phyloP scores from a whole-genome alignment of 495 filamentous ascomycete species.

The Podospora sp. region DNA sequence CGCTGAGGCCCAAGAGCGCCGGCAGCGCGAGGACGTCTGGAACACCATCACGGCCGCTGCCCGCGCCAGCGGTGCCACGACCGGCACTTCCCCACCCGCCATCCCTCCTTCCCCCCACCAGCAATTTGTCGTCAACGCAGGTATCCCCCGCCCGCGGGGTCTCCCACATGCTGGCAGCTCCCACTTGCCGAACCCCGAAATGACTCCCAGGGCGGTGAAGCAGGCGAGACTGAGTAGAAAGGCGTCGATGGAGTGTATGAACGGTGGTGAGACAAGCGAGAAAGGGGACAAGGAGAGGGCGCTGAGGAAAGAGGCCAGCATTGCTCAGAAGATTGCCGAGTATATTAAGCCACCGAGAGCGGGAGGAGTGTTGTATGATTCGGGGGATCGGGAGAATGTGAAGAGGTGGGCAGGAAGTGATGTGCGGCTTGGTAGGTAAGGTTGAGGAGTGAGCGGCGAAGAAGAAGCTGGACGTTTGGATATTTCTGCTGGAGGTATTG shows the following conservation, averaged over 20 bases:
- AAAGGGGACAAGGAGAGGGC: conserved; percentile 18
- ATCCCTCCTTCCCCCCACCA: background rate
- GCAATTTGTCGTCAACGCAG: background rate
- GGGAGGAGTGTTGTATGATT: background rate
- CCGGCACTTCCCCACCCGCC: background rate
- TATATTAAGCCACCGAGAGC: conserved; percentile 34
- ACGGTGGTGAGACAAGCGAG: background rate
- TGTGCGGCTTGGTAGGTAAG: background rate
- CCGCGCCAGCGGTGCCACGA: background rate
- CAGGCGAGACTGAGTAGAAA: background rate
- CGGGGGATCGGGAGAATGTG: background rate
- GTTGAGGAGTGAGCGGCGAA: background rate
- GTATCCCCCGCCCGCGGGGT: too few relatives aligned
- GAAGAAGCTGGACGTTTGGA: background rate
- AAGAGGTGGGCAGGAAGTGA: background rate
- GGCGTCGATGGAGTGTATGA: background rate
- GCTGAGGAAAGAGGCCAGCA: conserved; percentile 31
- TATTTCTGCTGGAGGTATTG: too few relatives aligned
- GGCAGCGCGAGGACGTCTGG: conserved; percentile 19
- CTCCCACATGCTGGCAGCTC: too few relatives aligned
- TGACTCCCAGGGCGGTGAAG: background rate
- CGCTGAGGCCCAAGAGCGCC: conserved; percentile 34
- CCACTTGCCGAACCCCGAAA: too few relatives aligned
- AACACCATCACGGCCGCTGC: conserved; percentile 8
- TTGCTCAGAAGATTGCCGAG: conserved; percentile 32